phyloP scores from a whole-genome alignment of 345 rosid species.

The Psidium guajava region DNA sequence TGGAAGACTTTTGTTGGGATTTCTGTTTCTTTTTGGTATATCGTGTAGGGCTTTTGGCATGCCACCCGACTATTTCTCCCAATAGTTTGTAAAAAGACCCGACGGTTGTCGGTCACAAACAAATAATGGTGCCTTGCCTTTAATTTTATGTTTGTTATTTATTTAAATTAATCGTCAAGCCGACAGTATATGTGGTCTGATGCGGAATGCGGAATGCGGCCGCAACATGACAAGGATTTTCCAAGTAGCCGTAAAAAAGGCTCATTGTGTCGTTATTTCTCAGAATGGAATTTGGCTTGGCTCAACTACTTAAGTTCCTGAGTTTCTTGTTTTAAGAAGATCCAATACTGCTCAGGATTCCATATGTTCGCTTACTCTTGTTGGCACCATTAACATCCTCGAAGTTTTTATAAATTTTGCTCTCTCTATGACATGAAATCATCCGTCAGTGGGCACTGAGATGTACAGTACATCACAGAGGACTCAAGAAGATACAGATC shows the following conservation, averaged over 20 bases:
- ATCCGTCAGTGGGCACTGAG: constrained; percentile 35
- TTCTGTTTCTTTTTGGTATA: too few species aligned
- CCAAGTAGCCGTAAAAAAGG: not conserved
- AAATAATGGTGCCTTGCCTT: too few species aligned
- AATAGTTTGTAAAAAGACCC: too few species aligned
- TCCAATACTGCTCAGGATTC: not conserved
- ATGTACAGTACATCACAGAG: constrained; percentile 31
- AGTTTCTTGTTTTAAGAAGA: not conserved
- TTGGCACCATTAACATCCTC: not conserved
- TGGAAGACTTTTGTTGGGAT: too few species aligned
- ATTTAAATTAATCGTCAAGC: too few species aligned
- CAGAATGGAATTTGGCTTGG: not conserved
- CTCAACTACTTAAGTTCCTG: not conserved
- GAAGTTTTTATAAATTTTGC: not conserved
- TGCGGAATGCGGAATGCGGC: not conserved
- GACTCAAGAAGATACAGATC: constrained; percentile 36
- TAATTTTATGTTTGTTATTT: too few species aligned
- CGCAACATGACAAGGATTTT: not conserved
- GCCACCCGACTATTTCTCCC: too few species aligned
- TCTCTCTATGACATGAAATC: constrained; percentile 4
- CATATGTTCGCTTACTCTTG: not conserved
- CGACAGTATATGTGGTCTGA: too few species aligned
- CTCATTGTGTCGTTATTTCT: not conserved
- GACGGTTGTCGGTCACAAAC: too few species aligned
- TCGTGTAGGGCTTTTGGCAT: too few species aligned